Evolutionary conservation across 2,329 filamentous ascomycete species (phyloP).

Genomic region (Calonectria leucothoes): DNA sequence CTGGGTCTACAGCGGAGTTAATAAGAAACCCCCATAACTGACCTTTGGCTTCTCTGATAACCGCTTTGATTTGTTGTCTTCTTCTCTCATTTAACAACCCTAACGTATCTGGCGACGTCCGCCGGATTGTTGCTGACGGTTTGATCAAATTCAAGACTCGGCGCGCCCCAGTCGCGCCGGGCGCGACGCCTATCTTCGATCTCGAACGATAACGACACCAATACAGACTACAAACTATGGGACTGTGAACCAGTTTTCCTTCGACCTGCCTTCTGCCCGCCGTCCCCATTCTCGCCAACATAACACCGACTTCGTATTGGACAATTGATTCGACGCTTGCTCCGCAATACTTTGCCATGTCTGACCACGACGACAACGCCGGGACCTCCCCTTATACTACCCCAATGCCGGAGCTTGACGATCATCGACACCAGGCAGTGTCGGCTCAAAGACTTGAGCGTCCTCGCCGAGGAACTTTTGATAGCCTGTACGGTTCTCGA

Average conservation of each 20-base stretch:
- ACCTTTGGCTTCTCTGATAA: slow-evolving; percentile 27
- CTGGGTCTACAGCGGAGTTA: slow-evolving; percentile 96
- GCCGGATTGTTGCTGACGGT: slow-evolving; percentile 36
- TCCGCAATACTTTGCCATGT: slow-evolving; percentile 64
- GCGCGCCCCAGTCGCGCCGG: slow-evolving; percentile 52
- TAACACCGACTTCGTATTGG: slow-evolving; percentile 15
- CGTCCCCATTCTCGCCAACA: slow-evolving; percentile 22
- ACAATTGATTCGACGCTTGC: slow-evolving; percentile 8
- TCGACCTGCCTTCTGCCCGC: slow-evolving; percentile 26
- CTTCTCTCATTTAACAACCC: slow-evolving; percentile 20
- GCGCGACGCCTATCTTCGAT: slow-evolving; percentile 38
- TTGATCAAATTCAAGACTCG: slow-evolving; percentile 48
- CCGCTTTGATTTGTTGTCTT: slow-evolving; percentile 10
- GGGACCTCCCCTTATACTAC: slow-evolving; percentile 76
- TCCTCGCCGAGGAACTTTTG: slow-evolving; percentile 77
- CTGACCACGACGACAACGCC: slow-evolving; percentile 70
- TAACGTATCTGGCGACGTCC: slow-evolving; percentile 34
- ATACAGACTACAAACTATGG: slow-evolving; percentile 42
- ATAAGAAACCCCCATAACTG: slow-evolving; percentile 98
- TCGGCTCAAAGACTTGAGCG: slow-evolving; percentile 71
- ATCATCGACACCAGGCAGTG: slow-evolving; percentile 79
- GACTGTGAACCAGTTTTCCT: slow-evolving; percentile 44
- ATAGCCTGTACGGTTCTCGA: slow-evolving; percentile 71
- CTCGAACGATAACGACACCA: slow-evolving; percentile 31
- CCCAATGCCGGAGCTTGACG: slow-evolving; percentile 84